Evolutionary conservation across 108 stramenopile species (phyloP).

Genomic region (Discostella stelligeroides): DNA sequence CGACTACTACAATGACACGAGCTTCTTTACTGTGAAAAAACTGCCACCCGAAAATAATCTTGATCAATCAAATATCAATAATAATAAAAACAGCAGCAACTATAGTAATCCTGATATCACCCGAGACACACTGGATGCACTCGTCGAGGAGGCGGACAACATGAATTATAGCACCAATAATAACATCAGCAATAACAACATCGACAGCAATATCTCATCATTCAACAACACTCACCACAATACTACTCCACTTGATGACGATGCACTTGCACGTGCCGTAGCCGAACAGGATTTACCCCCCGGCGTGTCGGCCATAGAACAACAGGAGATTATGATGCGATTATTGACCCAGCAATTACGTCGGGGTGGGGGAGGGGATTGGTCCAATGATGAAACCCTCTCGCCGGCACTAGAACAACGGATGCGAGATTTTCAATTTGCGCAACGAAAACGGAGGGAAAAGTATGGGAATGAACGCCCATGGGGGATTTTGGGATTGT

Average conservation of each 20-base stretch:
- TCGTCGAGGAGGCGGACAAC: too few relatives aligned
- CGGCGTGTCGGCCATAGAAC: slow-evolving; percentile 42
- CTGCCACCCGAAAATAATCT: too few relatives aligned
- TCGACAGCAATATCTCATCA: too few relatives aligned
- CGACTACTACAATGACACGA: too few relatives aligned
- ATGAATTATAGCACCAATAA: too few relatives aligned
- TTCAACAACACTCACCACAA: too few relatives aligned
- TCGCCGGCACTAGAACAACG: slow-evolving; percentile 59
- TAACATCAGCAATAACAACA: too few relatives aligned
- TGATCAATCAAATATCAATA: too few relatives aligned
- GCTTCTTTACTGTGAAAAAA: too few relatives aligned
- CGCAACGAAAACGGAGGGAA: slow-evolving; percentile 80
- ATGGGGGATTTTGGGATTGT: slow-evolving; percentile 81
- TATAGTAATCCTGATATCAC: too few relatives aligned
- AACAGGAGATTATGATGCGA: slow-evolving; percentile 51
- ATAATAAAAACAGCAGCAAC: too few relatives aligned
- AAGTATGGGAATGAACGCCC: slow-evolving; percentile 65
- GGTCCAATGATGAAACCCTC: slow-evolving; percentile 17
- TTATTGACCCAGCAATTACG: slow-evolving; percentile 44
- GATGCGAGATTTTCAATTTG: slow-evolving; percentile 82
- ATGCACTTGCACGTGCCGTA: slow-evolving; percentile 41
- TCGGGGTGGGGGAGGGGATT: slow-evolving; percentile 28
- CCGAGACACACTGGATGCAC: too few relatives aligned
- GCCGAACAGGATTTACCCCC: slow-evolving; percentile 49
- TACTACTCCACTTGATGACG: slow-evolving; percentile 10